These are phyloP conservation scores for Aspergillus sp. DNA, from an alignment of 2,329 filamentous ascomycete genomes.

Conservation along the genomic window DNA sequence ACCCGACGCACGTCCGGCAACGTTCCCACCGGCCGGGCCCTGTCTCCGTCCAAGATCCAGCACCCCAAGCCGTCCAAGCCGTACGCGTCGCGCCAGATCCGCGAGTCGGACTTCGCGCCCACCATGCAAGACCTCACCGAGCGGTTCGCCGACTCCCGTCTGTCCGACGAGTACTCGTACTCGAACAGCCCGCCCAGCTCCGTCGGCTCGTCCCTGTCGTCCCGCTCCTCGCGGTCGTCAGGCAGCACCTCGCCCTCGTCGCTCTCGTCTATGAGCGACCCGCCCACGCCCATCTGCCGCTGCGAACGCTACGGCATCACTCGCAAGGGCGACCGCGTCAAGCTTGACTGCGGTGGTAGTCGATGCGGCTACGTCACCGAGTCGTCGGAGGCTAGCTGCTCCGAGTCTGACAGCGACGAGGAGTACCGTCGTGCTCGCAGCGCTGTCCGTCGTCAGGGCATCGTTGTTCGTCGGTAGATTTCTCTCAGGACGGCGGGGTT, in stretches of 20 bases:
- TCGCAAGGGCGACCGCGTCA: conserved; percentile 86
- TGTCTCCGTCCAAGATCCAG: conserved; percentile 85
- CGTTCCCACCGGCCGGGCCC: conserved; percentile 82
- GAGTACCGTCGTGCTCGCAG: conserved; percentile 39
- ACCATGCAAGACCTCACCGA: conserved; percentile 76
- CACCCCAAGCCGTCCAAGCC: conserved; percentile 88
- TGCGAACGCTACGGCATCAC: conserved; percentile 98
- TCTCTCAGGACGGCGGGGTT: not conserved
- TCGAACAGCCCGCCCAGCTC: conserved; percentile 75
- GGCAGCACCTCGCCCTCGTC: conserved; percentile 55
- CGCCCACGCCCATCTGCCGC: conserved; percentile 66
- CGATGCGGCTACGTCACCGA: conserved; percentile 77
- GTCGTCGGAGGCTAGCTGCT: conserved; percentile 67
- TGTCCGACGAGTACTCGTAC: conserved; percentile 69
- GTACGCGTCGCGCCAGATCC: conserved; percentile 81
- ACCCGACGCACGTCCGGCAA: conserved; percentile 55
- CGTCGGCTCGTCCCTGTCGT: conserved; percentile 65
- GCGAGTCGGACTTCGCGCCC: conserved; percentile 76
- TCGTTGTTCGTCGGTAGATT: conserved; percentile 39
- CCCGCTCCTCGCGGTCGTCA: conserved; percentile 57
- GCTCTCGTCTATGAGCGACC: conserved; percentile 66
- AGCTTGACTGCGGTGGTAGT: conserved; percentile 89
- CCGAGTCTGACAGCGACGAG: conserved; percentile 50
- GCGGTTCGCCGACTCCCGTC: conserved; percentile 70
- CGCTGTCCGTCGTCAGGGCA: conserved; percentile 36